Evolutionary conservation across 306 rosid species (phyloP).

Genomic region (Quercus gilva): DNA sequence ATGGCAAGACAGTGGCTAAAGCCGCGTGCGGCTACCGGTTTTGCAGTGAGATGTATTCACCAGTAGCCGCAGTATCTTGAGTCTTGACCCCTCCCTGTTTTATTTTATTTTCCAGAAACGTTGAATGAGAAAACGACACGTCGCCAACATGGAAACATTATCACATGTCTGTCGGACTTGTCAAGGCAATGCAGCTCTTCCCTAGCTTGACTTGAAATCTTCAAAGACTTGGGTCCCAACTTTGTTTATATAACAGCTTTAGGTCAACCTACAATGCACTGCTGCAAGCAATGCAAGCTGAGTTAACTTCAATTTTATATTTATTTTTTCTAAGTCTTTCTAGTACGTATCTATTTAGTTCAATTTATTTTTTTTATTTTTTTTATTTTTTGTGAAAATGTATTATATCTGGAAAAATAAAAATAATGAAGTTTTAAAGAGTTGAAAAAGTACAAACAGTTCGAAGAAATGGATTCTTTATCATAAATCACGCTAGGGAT

Average conservation of each 20-base stretch:
- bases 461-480: too few species aligned
- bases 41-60: background rate
- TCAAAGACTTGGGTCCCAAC: background rate
- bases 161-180: slow-evolving; percentile 17
- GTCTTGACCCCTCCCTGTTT: background rate
- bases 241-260: background rate
- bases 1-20: background rate
- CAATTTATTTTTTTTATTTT: too few species aligned
- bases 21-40: slow-evolving; percentile 14
- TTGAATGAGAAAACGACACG: slow-evolving; percentile 5
- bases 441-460: too few species aligned
- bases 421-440: too few species aligned
- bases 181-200: background rate
- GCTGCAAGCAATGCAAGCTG: too few species aligned
- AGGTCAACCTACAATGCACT: background rate
- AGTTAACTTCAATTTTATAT: too few species aligned
- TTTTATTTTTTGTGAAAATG: too few species aligned
- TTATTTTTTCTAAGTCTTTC: too few species aligned
- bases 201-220: background rate
- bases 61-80: background rate
- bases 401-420: too few species aligned
- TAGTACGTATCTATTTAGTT: too few species aligned
- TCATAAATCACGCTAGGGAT: too few species aligned
- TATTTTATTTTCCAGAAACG: background rate
- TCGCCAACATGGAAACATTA: slow-evolving; percentile 28